phyloP scores from a whole-genome alignment of 1,284 basidiomycete species.

The Cystobasidium pallidum region DNA sequence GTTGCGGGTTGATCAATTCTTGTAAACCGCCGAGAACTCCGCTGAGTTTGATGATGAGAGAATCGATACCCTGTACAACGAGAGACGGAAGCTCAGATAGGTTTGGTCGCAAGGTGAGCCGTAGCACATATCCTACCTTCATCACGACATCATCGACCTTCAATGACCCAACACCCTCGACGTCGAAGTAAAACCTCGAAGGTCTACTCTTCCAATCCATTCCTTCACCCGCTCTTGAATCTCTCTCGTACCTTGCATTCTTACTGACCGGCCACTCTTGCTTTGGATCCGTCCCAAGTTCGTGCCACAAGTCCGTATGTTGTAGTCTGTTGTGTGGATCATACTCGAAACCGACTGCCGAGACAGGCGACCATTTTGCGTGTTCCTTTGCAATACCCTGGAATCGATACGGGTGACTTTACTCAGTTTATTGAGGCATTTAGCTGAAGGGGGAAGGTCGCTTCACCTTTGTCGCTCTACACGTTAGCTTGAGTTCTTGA shows the following conservation, averaged over 20 bases:
- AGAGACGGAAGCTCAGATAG: neutral
- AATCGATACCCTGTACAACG: conserved; percentile 43
- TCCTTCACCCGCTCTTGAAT: conserved; percentile 75
- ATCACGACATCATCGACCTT: conserved; percentile 85
- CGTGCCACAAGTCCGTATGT: conserved; percentile 96
- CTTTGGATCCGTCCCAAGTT: conserved; percentile 62
- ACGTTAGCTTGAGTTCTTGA: conserved; percentile 83
- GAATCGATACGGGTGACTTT: neutral
- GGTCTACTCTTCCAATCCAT: conserved; percentile 82
- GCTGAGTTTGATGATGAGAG: conserved; percentile 46
- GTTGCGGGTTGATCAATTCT: conserved; percentile 41
- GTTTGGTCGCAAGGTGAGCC: neutral
- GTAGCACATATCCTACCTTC: conserved; percentile 61
- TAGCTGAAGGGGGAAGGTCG: neutral
- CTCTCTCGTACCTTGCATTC: conserved; percentile 63
- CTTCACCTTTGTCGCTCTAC: conserved; percentile 87
- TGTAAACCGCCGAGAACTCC: conserved; percentile 37
- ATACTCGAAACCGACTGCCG: conserved; percentile 95
- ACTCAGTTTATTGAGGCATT: neutral
- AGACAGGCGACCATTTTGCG: conserved; percentile 97
- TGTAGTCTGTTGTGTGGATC: conserved; percentile 96
- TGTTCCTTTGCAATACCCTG: conserved; percentile 98
- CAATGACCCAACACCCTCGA: conserved; percentile 87
- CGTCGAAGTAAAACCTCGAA: conserved; percentile 84
- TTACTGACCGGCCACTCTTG: conserved; percentile 51